Conservation (phyloP, 164 flowering plant species). For the Amborella trichopoda region DNA sequence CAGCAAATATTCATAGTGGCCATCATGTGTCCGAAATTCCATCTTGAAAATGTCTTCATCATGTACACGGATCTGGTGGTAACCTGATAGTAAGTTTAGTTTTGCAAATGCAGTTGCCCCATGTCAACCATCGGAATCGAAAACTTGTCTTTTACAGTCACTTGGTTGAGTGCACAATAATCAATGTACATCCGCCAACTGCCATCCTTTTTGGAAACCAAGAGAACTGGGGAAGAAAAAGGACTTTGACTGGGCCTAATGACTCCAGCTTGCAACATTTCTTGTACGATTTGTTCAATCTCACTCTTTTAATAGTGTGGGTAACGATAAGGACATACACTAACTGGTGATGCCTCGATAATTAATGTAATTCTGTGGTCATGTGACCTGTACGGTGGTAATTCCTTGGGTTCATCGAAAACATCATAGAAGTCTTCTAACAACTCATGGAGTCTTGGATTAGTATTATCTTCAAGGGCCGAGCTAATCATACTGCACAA, state of each 20-base stretch:
- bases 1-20: conserved; percentile 2
- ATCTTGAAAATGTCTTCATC: neutral
- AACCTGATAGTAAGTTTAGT: neutral
- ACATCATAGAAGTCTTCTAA: neutral
- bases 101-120: neutral
- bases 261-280: neutral
- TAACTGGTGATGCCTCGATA: neutral
- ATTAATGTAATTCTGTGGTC: neutral
- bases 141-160: neutral
- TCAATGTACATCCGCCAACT: conserved; percentile 1
- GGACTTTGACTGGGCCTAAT: neutral
- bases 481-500: neutral
- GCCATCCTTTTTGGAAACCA: conserved; percentile 1
- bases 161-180: neutral
- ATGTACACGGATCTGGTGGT: conserved; percentile 1
- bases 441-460: neutral
- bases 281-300: neutral
- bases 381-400: neutral
- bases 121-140: neutral
- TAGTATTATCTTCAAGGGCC: neutral
- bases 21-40: neutral
- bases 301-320: neutral
- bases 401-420: neutral
- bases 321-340: neutral
- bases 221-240: neutral